A percentile compares a stretch with the other conserved stretches of the same genome.
Conservation (phyloP, 768 basidiomycete genomes). For the Sistotremastrum niveocremeum region DNA sequence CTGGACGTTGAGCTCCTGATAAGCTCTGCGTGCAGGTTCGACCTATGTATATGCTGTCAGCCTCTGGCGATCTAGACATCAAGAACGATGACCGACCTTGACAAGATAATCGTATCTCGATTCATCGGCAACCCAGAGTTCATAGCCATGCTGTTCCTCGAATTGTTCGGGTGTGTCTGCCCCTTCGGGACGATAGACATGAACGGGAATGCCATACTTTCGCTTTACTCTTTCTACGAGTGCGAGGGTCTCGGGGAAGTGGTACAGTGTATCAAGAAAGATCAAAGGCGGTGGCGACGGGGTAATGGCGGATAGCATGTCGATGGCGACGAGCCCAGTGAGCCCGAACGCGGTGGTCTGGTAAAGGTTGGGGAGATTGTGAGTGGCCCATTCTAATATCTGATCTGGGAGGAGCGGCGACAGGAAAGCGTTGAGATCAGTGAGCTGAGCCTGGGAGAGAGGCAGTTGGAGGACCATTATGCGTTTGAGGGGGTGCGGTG, state of each 20-base stretch:
- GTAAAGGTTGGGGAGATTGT: constrained; percentile 63
- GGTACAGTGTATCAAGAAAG: constrained; percentile 94
- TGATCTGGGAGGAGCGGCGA: constrained; percentile 61
- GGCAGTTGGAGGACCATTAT: constrained; percentile 32
- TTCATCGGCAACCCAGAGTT: constrained; percentile 82
- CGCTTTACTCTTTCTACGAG: constrained; percentile 72
- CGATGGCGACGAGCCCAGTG: constrained; percentile 84
- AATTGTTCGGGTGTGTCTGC: constrained; percentile 61
- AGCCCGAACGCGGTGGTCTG: constrained; percentile 97
- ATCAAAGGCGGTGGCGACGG: constrained; percentile 64
- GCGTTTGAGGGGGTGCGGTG: not conserved
- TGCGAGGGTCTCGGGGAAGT: constrained; percentile 86
- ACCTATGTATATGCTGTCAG: constrained; percentile 36
- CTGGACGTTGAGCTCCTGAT: constrained; percentile 61
- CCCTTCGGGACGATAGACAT: constrained; percentile 67
- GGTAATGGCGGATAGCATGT: constrained; percentile 85
- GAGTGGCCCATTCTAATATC: constrained; percentile 76
- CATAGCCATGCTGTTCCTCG: constrained; percentile 63
- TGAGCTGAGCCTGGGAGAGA: constrained; percentile 42
- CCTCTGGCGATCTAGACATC: not conserved
- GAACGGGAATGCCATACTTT: constrained; percentile 58
- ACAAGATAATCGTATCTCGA: constrained; percentile 80
- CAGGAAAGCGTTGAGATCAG: constrained; percentile 62
- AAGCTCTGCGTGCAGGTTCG: constrained; percentile 84
- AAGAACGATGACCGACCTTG: constrained; percentile 42